Evolutionary conservation across 805 yeast species (phyloP), one percentile per base, ranked within the genome.

Genomic region (Yueomyces sp.): DNA sequence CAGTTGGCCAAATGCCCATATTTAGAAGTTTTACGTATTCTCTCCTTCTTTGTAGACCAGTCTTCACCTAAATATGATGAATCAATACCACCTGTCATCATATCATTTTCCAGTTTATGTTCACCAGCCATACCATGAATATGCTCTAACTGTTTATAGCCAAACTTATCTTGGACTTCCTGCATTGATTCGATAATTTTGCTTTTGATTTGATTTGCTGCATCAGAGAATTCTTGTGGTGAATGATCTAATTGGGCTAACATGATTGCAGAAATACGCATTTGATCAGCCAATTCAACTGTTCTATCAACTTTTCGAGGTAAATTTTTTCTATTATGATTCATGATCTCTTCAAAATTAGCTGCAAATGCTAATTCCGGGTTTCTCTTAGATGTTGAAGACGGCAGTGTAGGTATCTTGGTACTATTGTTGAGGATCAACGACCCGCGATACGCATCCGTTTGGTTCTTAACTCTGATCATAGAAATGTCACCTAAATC

Each of bases 201-300:
- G 41, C 80, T 69, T 68, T 90, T 68, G 64, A 86, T 82, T 56
- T 84, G 87, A 39, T 72, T 77, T 32, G 72, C 67, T 3, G 85
- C 50, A 33, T 50, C 62, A 52, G 62, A 65, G 38, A 74, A 56
- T 6, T 67, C 65, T 38, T 70, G 70, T 9, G 74, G 67, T 3
- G 77, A 69, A 12, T 78, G 74, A 47, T 92, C 96, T 31, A 92
- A 65, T 60, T 92, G 98, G 7, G 87, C 78, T 29, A 92, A 66
- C 95, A 92, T 92, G 4, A 92, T 84, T 1, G 96, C 85, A 0
- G 98, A 96, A 29, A 94, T 88, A 52, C 96, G 74, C 90, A 92
- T 85, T 60, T 92, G 97, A 6, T 85, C 81, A 0, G 96, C 94
- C 34, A 86, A 62, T 47, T 76, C 79, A 40, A 76, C 69, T 4